Evolutionary conservation across 768 basidiomycete species (phyloP), one percentile per base, ranked within the genome.

Genomic region (Lactarius akahatsu): DNA sequence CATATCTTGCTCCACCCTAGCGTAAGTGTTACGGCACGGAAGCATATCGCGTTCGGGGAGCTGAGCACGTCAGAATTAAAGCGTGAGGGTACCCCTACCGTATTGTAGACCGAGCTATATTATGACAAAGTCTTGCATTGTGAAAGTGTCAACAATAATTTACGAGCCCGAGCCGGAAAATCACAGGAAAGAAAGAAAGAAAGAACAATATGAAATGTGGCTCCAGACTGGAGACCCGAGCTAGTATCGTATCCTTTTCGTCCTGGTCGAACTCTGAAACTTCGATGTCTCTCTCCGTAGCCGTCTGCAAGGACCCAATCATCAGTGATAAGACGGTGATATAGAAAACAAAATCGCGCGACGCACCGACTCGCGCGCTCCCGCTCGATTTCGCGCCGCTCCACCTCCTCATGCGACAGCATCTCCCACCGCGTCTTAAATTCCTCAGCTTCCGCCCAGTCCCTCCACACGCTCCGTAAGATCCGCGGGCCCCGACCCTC

Each of bases 381-480:
- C 74, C 87, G 85, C 79, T 96, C 94, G 52, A 91, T 78, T 79
- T 97, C 95, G 72, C 92, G 84, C 77, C 86, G 81, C 76, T 96
- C 96, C 65, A 98, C 88, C 75, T 99, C 97, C 77, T 98, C 97
- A 23, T 88, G 84, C 3, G 81, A 92, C 69, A 98, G 74, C 70
- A 92, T 88, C 76, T 97, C 89, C 75, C 97, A 89, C 59, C 87
- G 82, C 45, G 97, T 98, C 69, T 85, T 83, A 76, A 92, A 97
- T 75, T 96, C 93, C 73, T 92, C 92, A 41, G 90, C 86, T 74
- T 97, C 96, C 40, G 82, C 83, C 94, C 95, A 98, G 74, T 98
- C 96, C 55, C 95, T 79, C 96, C 96, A 98, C 3, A 96, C 90
- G 64, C 95, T 91, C 76, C 85, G 85, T 57, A 98, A 77, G 36